Base-by-base conservation (phyloP, 257 asterid species). In the Nyctanthes arbortristis region DNA sequence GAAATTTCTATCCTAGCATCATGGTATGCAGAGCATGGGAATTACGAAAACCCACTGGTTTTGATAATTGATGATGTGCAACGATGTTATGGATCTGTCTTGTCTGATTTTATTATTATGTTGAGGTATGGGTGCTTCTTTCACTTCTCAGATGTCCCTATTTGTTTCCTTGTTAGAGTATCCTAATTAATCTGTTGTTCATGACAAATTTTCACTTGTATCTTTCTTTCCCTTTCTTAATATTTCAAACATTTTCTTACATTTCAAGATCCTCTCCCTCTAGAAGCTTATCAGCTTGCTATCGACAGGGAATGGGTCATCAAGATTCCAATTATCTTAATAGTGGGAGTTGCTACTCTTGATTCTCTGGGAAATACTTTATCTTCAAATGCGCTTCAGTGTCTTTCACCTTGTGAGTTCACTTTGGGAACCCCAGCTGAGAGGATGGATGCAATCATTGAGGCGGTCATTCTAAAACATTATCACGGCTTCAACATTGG, bases 291-390 rank as follows among this genome's bases (percentile, higher is more conserved):
- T 49, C 55, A 43, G 22, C 56, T 34, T 74, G 32, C 66, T 76
- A 55, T 79, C 75, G 68, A 58, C 96, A 93, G 97, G 80, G 99
- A 94, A 85, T 94, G 97, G 96, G 80, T 82, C 18, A 73, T 82
- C 66, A 94, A 91, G 81, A 54, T 89, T 74, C 99, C 99, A 61
- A 71, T 88, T 56, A 75, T 89, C 72, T 80, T 94, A 77, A 73
- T 94, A 72, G 77, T 90, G 75, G 99, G 99, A 63, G 92, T 94
- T 67, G 90, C 97, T 55, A 94, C 82, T 57, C 66, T 80, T 76
- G 92, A 89, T 82, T 87, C 87, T 79, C 77, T 88, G 67, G 81
- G 83, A 70, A 83, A 75, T 77, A 75, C 65, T 65, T 76, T 94
- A 65, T 75, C 90, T 84, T 82, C 95, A 16, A 82, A 45, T 68